A percentile compares a stretch with the other conserved stretches of the same genome.
Evolutionary conservation across 2,329 filamentous ascomycete genomes (phyloP).

Genomic region (Calonectria hongkongensis): DNA sequence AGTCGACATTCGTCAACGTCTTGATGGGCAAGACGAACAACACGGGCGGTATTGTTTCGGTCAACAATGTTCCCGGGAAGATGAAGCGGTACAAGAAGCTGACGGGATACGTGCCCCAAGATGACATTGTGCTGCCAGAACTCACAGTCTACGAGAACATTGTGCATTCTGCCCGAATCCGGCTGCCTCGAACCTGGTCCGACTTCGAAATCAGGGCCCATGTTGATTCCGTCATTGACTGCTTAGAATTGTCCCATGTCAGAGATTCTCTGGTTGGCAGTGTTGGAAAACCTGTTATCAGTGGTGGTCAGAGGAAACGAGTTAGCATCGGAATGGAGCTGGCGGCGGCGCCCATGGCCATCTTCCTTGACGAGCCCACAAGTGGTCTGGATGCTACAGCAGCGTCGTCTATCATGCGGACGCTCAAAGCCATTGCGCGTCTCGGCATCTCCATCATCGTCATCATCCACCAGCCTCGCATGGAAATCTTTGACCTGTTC

Average conservation of each 20-base stretch:
- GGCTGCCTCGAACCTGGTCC: slow-evolving; percentile 71
- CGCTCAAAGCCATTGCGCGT: slow-evolving; percentile 71
- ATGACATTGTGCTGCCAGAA: slow-evolving; percentile 76
- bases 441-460: slow-evolving; percentile 75
- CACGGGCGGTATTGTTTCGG: slow-evolving; percentile 69
- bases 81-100: slow-evolving; percentile 74
- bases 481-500: slow-evolving; percentile 75
- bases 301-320: slow-evolving; percentile 74
- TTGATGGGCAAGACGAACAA: slow-evolving; percentile 75
- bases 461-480: slow-evolving; percentile 76
- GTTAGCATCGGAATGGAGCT: slow-evolving; percentile 77
- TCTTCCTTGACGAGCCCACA: slow-evolving; percentile 73
- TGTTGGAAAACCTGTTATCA: slow-evolving; percentile 70
- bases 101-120: slow-evolving; percentile 78
- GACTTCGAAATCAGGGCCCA: slow-evolving; percentile 69
- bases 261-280: slow-evolving; percentile 71
- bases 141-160: slow-evolving; percentile 78
- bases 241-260: slow-evolving; percentile 71
- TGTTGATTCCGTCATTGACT: slow-evolving; percentile 74
- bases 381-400: slow-evolving; percentile 73
- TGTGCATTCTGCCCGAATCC: slow-evolving; percentile 73
- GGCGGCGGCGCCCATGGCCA: slow-evolving; percentile 73
- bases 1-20: slow-evolving; percentile 76
- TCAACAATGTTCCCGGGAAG: slow-evolving; percentile 70
- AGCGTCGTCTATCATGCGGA: slow-evolving; percentile 73